Evolutionary conservation across 192 early-diverging fungal genomes (phyloP), one percentile per base, ranked within the genome.

Genomic region (Rhizophagus sp.): DNA sequence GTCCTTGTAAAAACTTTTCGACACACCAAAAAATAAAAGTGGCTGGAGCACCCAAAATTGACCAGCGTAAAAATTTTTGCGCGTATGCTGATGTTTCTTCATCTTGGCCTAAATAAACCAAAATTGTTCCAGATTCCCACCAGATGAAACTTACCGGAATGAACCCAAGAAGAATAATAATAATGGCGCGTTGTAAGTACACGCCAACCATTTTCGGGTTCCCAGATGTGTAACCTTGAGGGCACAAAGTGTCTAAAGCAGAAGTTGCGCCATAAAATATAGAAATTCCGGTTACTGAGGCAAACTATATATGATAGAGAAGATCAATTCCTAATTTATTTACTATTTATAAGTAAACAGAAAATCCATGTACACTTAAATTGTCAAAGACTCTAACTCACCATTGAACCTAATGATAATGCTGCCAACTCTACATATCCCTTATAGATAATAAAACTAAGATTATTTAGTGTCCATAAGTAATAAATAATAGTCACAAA

Each of bases 1-100:
- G 97, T 1, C 93, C 91, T 80, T 97, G 95, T 30, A 98, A 85
- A 80, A 89, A 98, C 75, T 95, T 89, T 81, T 96, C 94, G 66
- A 96, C 81, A 81, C 93, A 94, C 76, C 98, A 96, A 88, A 94
- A 93, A 24, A 89, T 87, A 83, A 98, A 84, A 83, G 87, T 91
- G 3, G 96, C 92, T 39, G 93, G 90, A 39, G 92, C 89, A 2
- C 95, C 95, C 2, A 92, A 82, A 44, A 97, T 81, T 33, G 93
- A 85, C 33, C 87, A 92, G 4, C 88, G 82, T n/a, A 94, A 78
- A 82, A 92, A 99, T 49, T 85, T 44, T 13, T 91, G 88, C 24
- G 94, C 89, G 12, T 96, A 84, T 6, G 83, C 12, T 0, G 96
- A 89, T 10, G 97, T 81, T 49, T 88, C 83, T 0, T 87, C 82